Evolutionary conservation across 202 grass and related monocot genomes (phyloP), one percentile per base, ranked within the genome.

Genomic region (Zoysia matrella): DNA sequence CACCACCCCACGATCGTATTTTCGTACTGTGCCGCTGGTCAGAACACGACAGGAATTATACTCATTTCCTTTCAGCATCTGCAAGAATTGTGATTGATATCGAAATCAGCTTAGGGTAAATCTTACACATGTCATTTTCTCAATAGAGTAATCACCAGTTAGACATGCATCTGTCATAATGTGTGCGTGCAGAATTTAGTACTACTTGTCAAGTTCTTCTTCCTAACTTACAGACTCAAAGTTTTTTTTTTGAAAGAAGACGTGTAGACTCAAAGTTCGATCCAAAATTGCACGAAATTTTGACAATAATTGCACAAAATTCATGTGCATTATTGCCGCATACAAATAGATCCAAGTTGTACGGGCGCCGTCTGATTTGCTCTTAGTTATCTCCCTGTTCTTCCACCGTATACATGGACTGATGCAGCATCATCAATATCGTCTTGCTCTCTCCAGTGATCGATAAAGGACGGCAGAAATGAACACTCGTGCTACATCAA

Each of bases 381-480:
- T 30, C 44, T 51, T 50, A 69, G 5, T 15, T 44, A 41, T 6
- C 47, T 11, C 49, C 10, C 3, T 7, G 65, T 52, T 30, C 22
- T 65, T 64, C 11, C 40, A 5, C 63, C 18, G 14, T 11, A 44
- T 73, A 14, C 64, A 36, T 36, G 30, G 30, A 36, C 30, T 36
- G 30, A 36, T 36, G 30, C 30, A 36, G 12, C 36, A 72, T 68
- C 41, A 81, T 69, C 8, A 47, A 64, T 64, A 41, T 72, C 18
- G 41, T 77, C 44, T 50, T 76, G 41, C 48, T 71, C 65, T 80
- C 42, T 75, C 7, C 42, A 56, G 58, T 64, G 30, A 49, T 50
- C 48, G 7, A 58, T 52, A 74, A 79, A 61, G 50, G 47, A 8
- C 56, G 69, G 49, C 60, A 14, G n/a, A 54, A 60, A 61, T 79